Conservation (phyloP, 2,329 filamentous ascomycete genomes). For the Alternaria consortialis region DNA sequence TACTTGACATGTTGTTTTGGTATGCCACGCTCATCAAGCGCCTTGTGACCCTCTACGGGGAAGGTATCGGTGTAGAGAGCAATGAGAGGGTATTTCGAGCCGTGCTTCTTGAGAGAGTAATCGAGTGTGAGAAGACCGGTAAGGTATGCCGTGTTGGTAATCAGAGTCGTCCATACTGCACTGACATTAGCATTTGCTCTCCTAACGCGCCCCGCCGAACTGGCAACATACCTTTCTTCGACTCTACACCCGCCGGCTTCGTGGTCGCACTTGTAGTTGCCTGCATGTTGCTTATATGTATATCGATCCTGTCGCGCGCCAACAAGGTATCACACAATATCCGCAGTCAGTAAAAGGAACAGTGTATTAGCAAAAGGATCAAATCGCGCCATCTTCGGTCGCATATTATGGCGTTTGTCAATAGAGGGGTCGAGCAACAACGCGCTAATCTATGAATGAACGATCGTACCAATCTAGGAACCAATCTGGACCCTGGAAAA, state of each 20-base stretch:
- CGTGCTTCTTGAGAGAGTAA: conserved; percentile 72
- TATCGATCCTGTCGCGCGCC: conserved; percentile 1
- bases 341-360: not conserved
- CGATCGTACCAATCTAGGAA: conserved; percentile 13
- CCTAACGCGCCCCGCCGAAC: conserved; percentile 9
- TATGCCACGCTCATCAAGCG: conserved; percentile 75
- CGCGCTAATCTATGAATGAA: conserved; percentile 19
- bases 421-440: conserved; percentile 23
- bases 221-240: conserved; percentile 50
- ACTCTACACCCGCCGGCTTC: conserved; percentile 36
- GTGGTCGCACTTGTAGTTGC: conserved; percentile 6
- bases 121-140: conserved; percentile 83
- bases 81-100: conserved; percentile 78
- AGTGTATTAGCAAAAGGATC: conserved; percentile 1
- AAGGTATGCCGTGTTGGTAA: conserved; percentile 85
- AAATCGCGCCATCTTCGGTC: conserved; percentile 10
- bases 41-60: conserved; percentile 71
- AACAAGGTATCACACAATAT: not conserved
- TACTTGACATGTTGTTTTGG: conserved; percentile 74
- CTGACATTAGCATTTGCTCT: not conserved
- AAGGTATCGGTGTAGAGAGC: conserved; percentile 84
- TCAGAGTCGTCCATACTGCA: conserved; percentile 84
- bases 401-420: not conserved
- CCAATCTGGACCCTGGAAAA: conserved; percentile 7
- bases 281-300: conserved; percentile 8